Percentiles rank a stretch among this genome's conserved stretches.
These are phyloP conservation scores for Debaryomyces maramus DNA, from an alignment of 805 yeast species.

Conservation along the genomic window DNA sequence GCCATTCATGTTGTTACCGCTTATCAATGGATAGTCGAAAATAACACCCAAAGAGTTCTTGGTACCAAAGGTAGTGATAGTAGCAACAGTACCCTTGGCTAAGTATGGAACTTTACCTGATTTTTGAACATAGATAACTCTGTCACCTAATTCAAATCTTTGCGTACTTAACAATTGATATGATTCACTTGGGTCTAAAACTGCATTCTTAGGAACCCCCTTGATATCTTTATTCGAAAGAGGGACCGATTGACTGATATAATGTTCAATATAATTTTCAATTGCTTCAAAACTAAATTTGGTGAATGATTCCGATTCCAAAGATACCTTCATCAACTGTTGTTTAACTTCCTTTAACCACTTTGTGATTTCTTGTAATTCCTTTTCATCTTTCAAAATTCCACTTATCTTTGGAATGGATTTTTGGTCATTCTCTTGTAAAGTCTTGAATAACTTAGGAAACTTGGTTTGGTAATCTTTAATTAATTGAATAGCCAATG, in stretches of 20 bases:
- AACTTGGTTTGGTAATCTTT: constrained; percentile 60
- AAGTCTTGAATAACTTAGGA: constrained; percentile 55
- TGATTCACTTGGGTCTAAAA: constrained; percentile 73
- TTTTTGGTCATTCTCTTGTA: constrained; percentile 24
- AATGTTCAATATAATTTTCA: constrained; percentile 58
- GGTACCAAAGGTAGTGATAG: constrained; percentile 56
- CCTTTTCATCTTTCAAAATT: constrained; percentile 40
- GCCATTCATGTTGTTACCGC: constrained; percentile 82
- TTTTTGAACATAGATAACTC: constrained; percentile 80
- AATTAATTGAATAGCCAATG: constrained; percentile 66
- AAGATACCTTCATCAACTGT: constrained; percentile 59
- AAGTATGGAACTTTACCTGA: constrained; percentile 88
- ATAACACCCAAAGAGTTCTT: constrained; percentile 70
- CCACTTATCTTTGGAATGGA: constrained; percentile 40
- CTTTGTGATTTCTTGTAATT: constrained; percentile 43
- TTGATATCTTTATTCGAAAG: constrained; percentile 57
- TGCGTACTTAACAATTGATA: constrained; percentile 72
- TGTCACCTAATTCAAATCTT: constrained; percentile 80
- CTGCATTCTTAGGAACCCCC: constrained; percentile 82
- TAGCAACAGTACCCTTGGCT: constrained; percentile 87
- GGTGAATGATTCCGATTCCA: constrained; percentile 78
- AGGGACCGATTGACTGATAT: constrained; percentile 45
- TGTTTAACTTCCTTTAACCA: constrained; percentile 52
- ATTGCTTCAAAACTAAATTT: constrained; percentile 62
- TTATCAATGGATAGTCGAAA: constrained; percentile 79